A percentile compares a stretch with the other conserved stretches of the same genome.
These are phyloP conservation scores for Trichoderma citrinoviride DNA, from an alignment of 2,329 filamentous ascomycete genomes.

Conservation along the genomic window DNA sequence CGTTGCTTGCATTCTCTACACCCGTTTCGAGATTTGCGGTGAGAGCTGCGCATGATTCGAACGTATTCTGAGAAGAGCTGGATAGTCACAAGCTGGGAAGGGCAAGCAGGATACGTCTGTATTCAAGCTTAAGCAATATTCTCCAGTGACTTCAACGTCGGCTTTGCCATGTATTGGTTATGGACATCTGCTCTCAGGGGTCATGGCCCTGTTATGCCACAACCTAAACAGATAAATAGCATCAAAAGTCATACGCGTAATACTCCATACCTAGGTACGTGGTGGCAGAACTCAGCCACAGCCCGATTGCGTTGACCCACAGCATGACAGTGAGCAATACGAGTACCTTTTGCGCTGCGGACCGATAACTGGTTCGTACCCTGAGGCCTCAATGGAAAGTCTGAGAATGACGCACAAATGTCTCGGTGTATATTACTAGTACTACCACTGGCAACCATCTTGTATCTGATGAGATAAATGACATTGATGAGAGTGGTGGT, in stretches of 20 bases:
- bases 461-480: neutral
- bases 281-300: conserved; percentile 5
- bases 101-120: neutral
- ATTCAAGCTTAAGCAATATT: neutral
- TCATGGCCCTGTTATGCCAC: too few species aligned
- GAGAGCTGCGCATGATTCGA: conserved; percentile 22
- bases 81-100: neutral
- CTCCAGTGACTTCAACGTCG: too few species aligned
- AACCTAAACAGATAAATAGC: neutral
- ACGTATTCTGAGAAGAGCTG: neutral
- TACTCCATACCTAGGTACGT: neutral
- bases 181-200: too few species aligned
- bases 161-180: too few species aligned
- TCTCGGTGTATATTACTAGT: neutral
- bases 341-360: too few species aligned
- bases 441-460: neutral
- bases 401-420: too few species aligned
- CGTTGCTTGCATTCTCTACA: conserved; percentile 31
- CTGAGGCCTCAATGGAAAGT: too few species aligned
- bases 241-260: neutral
- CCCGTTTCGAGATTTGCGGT: conserved; percentile 30
- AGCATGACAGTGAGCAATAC: neutral
- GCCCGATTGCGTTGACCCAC: neutral
- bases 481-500: neutral
- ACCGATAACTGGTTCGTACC: too few species aligned